phyloP scores from a whole-genome alignment of 306 rosid genomes.

The Prinsepia uniflora region DNA sequence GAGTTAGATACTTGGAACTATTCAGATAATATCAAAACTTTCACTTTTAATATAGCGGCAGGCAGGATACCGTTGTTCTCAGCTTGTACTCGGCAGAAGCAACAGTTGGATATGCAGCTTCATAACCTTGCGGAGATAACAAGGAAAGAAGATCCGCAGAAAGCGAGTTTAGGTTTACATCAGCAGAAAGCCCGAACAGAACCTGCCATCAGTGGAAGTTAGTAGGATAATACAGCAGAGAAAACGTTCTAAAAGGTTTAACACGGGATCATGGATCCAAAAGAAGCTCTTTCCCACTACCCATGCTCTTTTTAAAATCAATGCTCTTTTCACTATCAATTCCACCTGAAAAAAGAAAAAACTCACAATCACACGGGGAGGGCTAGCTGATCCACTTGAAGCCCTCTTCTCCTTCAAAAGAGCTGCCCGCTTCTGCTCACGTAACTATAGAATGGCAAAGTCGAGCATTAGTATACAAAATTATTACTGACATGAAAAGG shows the following conservation, averaged over 20 bases:
- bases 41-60: not conserved
- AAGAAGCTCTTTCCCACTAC: not conserved
- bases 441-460: slow-evolving; percentile 40
- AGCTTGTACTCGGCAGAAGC: slow-evolving; percentile 78
- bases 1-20: slow-evolving; percentile 6
- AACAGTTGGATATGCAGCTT: slow-evolving; percentile 44
- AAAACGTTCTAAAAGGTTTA: not conserved
- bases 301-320: not conserved
- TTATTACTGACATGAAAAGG: not conserved
- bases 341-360: not conserved
- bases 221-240: not conserved
- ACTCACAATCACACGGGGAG: slow-evolving; percentile 94
- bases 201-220: slow-evolving; percentile 43
- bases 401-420: slow-evolving; percentile 83
- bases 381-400: slow-evolving; percentile 59
- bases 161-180: slow-evolving; percentile 56
- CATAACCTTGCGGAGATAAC: slow-evolving; percentile 40
- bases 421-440: slow-evolving; percentile 71
- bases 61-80: slow-evolving; percentile 51
- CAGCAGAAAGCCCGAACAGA: slow-evolving; percentile 70
- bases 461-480: not conserved
- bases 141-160: slow-evolving; percentile 58
- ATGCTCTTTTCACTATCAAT: not conserved
- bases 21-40: not conserved
- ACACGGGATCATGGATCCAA: not conserved